Percentiles rank a stretch among this genome's conserved stretches.
phyloP scores from a whole-genome alignment of 148 eudicot species.

The Fagopyrum tataricum region DNA sequence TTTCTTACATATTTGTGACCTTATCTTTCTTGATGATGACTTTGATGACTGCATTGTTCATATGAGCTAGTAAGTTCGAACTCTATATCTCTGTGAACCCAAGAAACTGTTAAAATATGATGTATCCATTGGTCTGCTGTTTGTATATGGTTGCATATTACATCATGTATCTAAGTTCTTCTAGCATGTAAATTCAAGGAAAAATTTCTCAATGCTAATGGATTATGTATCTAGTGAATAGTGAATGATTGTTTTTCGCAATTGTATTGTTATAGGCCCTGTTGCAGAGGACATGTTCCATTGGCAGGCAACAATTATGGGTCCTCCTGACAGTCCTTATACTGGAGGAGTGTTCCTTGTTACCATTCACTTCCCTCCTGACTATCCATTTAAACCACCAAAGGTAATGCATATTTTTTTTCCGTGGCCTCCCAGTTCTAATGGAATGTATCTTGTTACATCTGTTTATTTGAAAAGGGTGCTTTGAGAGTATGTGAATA shows the following conservation, averaged over 20 bases:
- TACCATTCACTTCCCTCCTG: constrained; percentile 54
- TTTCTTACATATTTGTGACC: neutral
- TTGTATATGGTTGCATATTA: neutral
- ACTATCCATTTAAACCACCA: constrained; percentile 69
- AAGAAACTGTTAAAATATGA: neutral
- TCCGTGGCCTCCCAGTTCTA: neutral
- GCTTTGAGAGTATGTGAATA: neutral
- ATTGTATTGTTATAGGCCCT: constrained; percentile 33
- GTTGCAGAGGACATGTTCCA: constrained; percentile 59
- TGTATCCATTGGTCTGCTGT: neutral
- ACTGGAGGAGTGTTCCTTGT: constrained; percentile 64
- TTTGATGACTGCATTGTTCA: neutral
- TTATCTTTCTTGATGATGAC: neutral
- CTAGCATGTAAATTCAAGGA: neutral
- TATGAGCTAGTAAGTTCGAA: neutral
- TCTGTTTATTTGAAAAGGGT: neutral
- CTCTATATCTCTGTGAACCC: neutral
- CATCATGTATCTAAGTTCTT: neutral
- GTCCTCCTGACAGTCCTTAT: constrained; percentile 65
- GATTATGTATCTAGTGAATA: neutral
- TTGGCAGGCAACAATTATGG: constrained; percentile 67
- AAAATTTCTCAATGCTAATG: neutral
- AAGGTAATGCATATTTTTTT: constrained; percentile 30
- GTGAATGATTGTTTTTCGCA: neutral
- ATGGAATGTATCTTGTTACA: neutral